phyloP scores from a whole-genome alignment of 2,329 filamentous ascomycete species.

The Neoscytalidium dimidiatum region DNA sequence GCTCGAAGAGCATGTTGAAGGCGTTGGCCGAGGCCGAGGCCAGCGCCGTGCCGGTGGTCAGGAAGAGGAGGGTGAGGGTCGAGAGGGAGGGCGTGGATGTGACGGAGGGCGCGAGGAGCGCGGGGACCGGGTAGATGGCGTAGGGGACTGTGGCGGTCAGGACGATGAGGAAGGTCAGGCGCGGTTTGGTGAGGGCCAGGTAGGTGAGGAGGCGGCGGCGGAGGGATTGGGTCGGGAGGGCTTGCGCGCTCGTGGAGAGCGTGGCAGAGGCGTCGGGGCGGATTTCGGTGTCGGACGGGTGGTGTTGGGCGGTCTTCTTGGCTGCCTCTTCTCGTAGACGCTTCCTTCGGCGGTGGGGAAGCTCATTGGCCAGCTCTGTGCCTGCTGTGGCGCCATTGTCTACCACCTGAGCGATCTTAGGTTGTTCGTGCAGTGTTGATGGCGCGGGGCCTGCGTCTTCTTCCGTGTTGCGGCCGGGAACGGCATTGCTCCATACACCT shows the following conservation, averaged over 20 bases:
- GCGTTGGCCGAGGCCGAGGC: constrained; percentile 91
- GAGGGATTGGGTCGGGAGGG: constrained; percentile 58
- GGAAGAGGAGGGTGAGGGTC: constrained; percentile 86
- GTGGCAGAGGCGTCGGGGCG: constrained; percentile 63
- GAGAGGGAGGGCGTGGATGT: constrained; percentile 77
- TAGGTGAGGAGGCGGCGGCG: constrained; percentile 74
- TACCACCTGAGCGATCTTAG: constrained; percentile 21
- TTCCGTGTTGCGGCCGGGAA: constrained; percentile 19
- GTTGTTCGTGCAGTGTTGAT: constrained; percentile 12
- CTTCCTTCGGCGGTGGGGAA: constrained; percentile 38
- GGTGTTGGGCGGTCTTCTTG: neutral
- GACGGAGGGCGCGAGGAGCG: constrained; percentile 71
- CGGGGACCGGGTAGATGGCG: constrained; percentile 88
- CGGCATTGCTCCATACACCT: constrained; percentile 35
- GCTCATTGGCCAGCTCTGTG: constrained; percentile 25
- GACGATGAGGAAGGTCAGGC: constrained; percentile 86
- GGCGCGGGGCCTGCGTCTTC: constrained; percentile 19
- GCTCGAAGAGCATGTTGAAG: constrained; percentile 97
- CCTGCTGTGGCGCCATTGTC: constrained; percentile 22
- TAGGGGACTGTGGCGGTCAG: constrained; percentile 90
- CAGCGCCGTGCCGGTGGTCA: constrained; percentile 84
- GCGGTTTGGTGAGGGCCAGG: constrained; percentile 92
- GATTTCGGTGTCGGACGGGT: constrained; percentile 35
- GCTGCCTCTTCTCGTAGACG: constrained; percentile 30
- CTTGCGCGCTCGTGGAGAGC: constrained; percentile 58